These are phyloP conservation scores for Dryadomyces quercus-mongolicae DNA, from an alignment of 2,329 filamentous ascomycete species.

Conservation along the genomic window DNA sequence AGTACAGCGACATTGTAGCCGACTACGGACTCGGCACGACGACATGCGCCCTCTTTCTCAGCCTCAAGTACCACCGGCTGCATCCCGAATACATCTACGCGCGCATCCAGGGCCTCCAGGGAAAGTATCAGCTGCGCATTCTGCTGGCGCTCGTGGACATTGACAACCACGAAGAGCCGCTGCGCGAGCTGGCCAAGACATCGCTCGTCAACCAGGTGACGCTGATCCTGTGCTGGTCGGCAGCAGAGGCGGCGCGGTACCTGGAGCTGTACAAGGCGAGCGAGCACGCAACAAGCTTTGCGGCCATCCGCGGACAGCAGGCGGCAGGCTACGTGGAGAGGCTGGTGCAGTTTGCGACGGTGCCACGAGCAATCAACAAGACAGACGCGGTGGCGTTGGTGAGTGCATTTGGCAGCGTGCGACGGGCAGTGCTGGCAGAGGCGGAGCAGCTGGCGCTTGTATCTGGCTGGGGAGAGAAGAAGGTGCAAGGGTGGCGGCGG, in stretches of 20 bases:
- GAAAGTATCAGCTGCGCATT: slow-evolving; percentile 77
- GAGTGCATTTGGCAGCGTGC: slow-evolving; percentile 80
- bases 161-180: slow-evolving; percentile 76
- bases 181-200: slow-evolving; percentile 87
- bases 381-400: slow-evolving; percentile 86
- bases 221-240: slow-evolving; percentile 85
- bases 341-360: slow-evolving; percentile 84
- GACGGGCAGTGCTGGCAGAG: slow-evolving; percentile 75
- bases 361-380: slow-evolving; percentile 83
- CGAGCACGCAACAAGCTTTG: slow-evolving; percentile 62
- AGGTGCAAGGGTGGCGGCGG: slow-evolving; percentile 74
- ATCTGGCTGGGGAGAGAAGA: slow-evolving; percentile 91
- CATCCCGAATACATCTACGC: slow-evolving; percentile 98
- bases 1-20: slow-evolving; percentile 92
- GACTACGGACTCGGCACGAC: slow-evolving; percentile 84
- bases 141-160: slow-evolving; percentile 91
- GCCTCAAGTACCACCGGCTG: slow-evolving; percentile 90
- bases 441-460: slow-evolving; percentile 75
- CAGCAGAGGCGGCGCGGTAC: slow-evolving; percentile 86
- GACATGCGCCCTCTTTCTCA: slow-evolving; percentile 81
- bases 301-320: slow-evolving; percentile 76
- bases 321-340: slow-evolving; percentile 74
- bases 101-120: slow-evolving; percentile 72
- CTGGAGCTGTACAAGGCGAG: slow-evolving; percentile 91
- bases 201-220: slow-evolving; percentile 88